Evolutionary conservation across 1,139 yeast species (phyloP), one percentile per base, ranked within the genome.

Genomic region (Kurtzmaniella quercitrusa): DNA sequence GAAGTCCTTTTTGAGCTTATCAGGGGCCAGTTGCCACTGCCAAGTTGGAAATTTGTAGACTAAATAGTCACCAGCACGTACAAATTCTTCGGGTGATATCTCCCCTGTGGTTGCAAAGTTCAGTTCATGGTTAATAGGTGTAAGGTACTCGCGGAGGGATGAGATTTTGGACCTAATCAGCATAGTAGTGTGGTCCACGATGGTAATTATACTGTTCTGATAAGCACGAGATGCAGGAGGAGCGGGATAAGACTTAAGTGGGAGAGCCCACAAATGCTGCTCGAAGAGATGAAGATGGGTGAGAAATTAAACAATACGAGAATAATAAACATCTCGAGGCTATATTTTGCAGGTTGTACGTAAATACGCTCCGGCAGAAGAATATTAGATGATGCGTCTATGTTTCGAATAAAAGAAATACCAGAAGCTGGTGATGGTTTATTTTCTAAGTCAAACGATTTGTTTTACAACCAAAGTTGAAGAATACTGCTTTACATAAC

Each of bases 31-130:
- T 6, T 84, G 74, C 98, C 99, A 93, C 50, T 82, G 80, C 98
- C 99, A 93, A 0, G 98, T 94, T 2, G 98, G 98, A 61, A 94
- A 93, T 70, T 87, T 87, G 63, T 80, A 82, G 32, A 84, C 93
- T 47, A 93, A 67, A 59, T 87, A 89, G 56, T 91, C 96, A n/a
- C 98, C 97, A 5, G 97, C 96, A 43, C 69, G 72, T 8, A 88
- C 89, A 63, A 89, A 91, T 60, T 91, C 97, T 46, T 87, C 95
- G 2, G 98, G 98, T 1, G 96, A 85, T 43, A 93, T 83, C 60
- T 91, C 94, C 3, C 98, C 98, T 0, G 96, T 87, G 40, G 75
- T 66, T 43, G 80, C 72, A 65, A 89, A 93, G 36, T 93, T 88
- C 21, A 97, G 88, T 17, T 71, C 77, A 61, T 89, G 88, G 39